Percentiles rank a stretch among this genome's conserved stretches.
Conservation (phyloP, 2,329 filamentous ascomycete genomes). For the Diaporthe vexans region DNA sequence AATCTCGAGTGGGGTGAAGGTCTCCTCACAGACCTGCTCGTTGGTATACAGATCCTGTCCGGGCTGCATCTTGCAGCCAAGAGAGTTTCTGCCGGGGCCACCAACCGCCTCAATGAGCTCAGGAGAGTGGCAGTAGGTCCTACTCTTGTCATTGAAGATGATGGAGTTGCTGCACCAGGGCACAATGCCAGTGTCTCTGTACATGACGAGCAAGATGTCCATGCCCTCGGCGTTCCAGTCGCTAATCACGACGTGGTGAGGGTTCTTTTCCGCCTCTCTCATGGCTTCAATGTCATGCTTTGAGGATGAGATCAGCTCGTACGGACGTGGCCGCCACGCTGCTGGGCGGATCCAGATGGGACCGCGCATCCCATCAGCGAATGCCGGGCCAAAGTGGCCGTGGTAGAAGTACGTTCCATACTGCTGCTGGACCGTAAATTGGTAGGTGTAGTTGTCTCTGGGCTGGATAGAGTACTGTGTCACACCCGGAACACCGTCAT, state of each 20-base stretch:
- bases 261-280: conserved; percentile 40
- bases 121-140: conserved; percentile 40
- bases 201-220: conserved; percentile 43
- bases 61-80: conserved; percentile 39
- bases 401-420: conserved; percentile 44
- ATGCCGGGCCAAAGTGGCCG: conserved; percentile 43
- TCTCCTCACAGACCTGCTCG: conserved; percentile 38
- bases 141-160: conserved; percentile 41
- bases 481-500: conserved; percentile 44
- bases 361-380: conserved; percentile 43
- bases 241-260: conserved; percentile 41
- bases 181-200: conserved; percentile 41
- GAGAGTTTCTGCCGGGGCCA: conserved; percentile 38
- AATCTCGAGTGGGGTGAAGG: conserved; percentile 40
- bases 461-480: conserved; percentile 43
- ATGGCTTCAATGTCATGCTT: conserved; percentile 36
- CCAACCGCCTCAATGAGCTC: conserved; percentile 36
- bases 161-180: conserved; percentile 43
- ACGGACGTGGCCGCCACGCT: conserved; percentile 42
- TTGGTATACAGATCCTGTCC: conserved; percentile 37
- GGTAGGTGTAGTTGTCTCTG: conserved; percentile 42
- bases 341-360: conserved; percentile 43
- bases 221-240: conserved; percentile 43
- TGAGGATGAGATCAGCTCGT: conserved; percentile 39
- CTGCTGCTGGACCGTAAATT: conserved; percentile 42